Percentiles rank a stretch among this genome's conserved stretches.
Evolutionary conservation across 805 yeast genomes (phyloP).

Genomic region (Yarrowia phangngaensis): DNA sequence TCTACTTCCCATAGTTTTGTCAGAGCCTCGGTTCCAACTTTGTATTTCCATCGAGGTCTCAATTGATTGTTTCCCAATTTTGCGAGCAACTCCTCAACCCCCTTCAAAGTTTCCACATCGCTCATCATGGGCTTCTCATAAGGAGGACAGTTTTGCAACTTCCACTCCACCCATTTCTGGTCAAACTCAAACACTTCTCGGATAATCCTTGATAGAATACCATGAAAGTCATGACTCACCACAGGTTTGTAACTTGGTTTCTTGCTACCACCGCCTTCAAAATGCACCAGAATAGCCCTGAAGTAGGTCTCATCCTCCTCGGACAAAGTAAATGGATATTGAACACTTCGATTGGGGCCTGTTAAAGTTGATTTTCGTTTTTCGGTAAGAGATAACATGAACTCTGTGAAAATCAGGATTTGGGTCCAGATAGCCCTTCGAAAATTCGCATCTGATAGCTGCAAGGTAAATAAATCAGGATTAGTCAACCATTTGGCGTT

Average conservation of each 20-base stretch:
- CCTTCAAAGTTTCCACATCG: conserved; percentile 8
- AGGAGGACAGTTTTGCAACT: conserved; percentile 36
- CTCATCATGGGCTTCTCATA: conserved; percentile 31
- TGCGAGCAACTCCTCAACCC: conserved; percentile 21
- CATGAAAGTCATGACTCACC: conserved; percentile 1
- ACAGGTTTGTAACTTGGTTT: conserved; percentile 11
- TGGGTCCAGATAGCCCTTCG: conserved; percentile 36
- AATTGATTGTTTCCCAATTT: conserved; percentile 27
- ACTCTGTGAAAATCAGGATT: conserved; percentile 35
- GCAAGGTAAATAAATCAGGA: conserved; percentile 37
- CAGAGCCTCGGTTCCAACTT: conserved; percentile 38
- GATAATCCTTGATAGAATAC: neutral
- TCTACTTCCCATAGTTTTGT: conserved; percentile 42
- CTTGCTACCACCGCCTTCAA: neutral
- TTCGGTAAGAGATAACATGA: conserved; percentile 32
- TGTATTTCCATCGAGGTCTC: conserved; percentile 34
- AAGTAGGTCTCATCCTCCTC: conserved; percentile 31
- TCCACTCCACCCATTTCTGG: conserved; percentile 39
- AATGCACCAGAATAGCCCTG: conserved; percentile 7
- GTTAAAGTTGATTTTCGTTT: conserved; percentile 27
- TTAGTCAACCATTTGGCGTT: conserved; percentile 42
- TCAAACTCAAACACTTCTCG: conserved; percentile 30
- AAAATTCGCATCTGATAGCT: conserved; percentile 37
- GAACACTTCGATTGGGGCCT: conserved; percentile 32
- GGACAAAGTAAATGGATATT: conserved; percentile 30